These are phyloP conservation scores for Luffa acutangula DNA, from an alignment of 306 rosid genomes.

Conservation along the genomic window DNA sequence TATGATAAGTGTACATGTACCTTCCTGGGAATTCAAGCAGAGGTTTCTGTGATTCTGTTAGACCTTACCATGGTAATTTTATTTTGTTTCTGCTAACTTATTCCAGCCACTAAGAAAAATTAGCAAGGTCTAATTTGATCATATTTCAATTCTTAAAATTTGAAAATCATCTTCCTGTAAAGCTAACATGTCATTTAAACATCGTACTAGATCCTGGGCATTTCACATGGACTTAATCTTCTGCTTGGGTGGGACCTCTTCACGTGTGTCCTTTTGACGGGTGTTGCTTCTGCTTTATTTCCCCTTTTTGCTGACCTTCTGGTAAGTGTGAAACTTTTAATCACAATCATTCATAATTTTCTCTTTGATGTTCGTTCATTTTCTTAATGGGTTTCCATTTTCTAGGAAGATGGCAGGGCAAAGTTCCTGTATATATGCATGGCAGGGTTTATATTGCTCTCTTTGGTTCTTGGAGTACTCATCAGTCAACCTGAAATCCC, in stretches of 20 bases:
- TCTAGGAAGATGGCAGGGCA: conserved; percentile 54
- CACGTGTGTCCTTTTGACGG: conserved; percentile 81
- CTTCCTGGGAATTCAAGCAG: conserved; percentile 78
- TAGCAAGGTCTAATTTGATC: background rate
- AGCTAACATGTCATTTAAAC: background rate
- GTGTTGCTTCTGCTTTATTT: conserved; percentile 47
- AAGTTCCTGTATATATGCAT: conserved; percentile 38
- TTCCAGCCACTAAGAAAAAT: background rate
- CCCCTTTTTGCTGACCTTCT: conserved; percentile 53
- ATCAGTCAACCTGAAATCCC: conserved; percentile 61
- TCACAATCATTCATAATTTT: background rate
- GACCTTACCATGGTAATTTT: conserved; percentile 81
- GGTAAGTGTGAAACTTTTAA: conserved; percentile 38
- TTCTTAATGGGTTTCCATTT: conserved; percentile 21
- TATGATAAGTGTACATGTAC: conserved; percentile 67
- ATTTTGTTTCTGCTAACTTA: conserved; percentile 7
- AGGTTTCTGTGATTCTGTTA: conserved; percentile 65
- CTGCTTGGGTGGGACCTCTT: conserved; percentile 91
- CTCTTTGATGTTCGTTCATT: background rate
- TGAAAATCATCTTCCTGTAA: conserved; percentile 2
- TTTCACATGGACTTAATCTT: conserved; percentile 83
- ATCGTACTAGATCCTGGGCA: conserved; percentile 56
- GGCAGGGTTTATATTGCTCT: conserved; percentile 51
- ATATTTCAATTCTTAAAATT: background rate
- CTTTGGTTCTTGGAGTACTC: conserved; percentile 51